Base-by-base conservation (phyloP, 192 early-diverging fungal species). In the Podila horticola region DNA sequence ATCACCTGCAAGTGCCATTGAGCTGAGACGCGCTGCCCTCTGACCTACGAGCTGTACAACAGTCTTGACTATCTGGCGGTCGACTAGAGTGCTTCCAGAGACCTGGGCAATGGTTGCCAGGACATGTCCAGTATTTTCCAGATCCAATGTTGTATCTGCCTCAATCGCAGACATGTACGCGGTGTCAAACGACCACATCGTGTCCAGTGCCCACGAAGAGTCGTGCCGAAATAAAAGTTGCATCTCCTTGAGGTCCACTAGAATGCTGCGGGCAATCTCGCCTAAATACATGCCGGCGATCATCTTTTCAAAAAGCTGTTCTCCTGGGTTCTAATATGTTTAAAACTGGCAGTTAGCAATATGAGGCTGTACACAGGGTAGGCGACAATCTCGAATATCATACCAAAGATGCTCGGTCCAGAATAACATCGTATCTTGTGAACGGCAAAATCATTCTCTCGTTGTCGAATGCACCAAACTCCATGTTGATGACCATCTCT, bases 251-350 rank as follows among this genome's bases (percentile, higher is more conserved):
- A 97, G 87, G 66, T 97, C 86, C 58, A 95, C 70, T n/a, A 97
- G 58, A 64, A 92, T 87, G 59, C 90, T 92, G 22, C 96, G 93
- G 11, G 86, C 74, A 50, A 98, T 90, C 72, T 98, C 95, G 65
- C 97, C 97, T 20, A 98, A 85, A 75, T 97, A 98, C 86, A 97
- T 91, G 20, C 96, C 95, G 29, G 95, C 95, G 48, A 98, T 95
- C 86, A 96, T 88, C 86, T 98, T 97, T 83, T 97, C 96, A 79
- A 94, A 97, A 22, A 94, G 89, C 77, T 96, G 96, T 36, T 84
- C 75, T 12, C 89, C 86, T 22, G 91, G 93, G 84, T 97, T 96
- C 69, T 71, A 62, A 12, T n/a, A 26, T 7, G 19, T 7, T 8
- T 4, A 33, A 38, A 17, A 28, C 7, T 1, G 10, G 0, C 11